These are phyloP conservation scores for Ophiostoma triangulosporum DNA, from an alignment of 2,329 filamentous ascomycete species.

Conservation along the genomic window DNA sequence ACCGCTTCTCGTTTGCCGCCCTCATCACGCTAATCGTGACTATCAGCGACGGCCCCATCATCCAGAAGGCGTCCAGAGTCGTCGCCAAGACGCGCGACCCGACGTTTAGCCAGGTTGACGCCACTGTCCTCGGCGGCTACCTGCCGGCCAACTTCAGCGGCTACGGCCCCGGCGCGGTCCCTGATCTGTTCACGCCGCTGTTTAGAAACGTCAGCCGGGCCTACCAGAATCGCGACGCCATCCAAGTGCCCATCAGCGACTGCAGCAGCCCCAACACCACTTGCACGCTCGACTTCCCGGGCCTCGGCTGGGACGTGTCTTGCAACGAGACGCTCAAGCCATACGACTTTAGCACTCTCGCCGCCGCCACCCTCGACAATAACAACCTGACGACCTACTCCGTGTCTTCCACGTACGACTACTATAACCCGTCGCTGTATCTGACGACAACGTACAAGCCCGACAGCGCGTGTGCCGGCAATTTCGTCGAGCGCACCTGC, in stretches of 20 bases:
- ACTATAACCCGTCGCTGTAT: not conserved
- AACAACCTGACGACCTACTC: not conserved
- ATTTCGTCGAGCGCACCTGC: not conserved
- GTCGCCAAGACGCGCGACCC: not conserved
- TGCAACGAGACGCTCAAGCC: not conserved
- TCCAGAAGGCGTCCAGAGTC: conserved; percentile 3
- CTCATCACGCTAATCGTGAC: not conserved
- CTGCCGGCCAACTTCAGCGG: conserved; percentile 2
- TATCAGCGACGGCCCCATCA: not conserved
- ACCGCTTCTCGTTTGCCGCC: not conserved
- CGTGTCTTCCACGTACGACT: no score
- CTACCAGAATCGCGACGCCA: not conserved
- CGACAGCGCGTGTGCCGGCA: not conserved
- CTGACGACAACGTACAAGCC: not conserved
- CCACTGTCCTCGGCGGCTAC: not conserved
- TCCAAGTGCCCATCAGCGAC: not conserved
- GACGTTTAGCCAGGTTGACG: not conserved
- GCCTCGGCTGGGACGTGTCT: not conserved
- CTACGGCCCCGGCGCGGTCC: not conserved
- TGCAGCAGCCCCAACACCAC: not conserved
- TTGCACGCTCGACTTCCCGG: not conserved
- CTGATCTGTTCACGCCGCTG: not conserved
- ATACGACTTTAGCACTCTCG: not conserved
- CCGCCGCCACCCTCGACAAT: not conserved
- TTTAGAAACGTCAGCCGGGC: conserved; percentile 1